phyloP scores from a whole-genome alignment of 345 rosid species.

The sweet orange (Citrus sinensis) region DNA sequence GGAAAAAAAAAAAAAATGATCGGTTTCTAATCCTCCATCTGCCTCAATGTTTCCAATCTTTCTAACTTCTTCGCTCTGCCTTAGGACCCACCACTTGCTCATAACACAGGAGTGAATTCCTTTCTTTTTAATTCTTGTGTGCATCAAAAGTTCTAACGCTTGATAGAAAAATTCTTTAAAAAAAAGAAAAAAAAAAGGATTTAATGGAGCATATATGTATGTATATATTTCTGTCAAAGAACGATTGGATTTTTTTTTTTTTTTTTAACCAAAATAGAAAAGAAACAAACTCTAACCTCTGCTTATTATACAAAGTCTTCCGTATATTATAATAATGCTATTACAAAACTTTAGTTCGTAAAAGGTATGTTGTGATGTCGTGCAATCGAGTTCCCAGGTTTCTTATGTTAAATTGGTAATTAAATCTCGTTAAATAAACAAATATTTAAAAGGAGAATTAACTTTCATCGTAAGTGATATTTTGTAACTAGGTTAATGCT shows the following conservation, averaged over 20 bases:
- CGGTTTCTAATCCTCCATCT: constrained; percentile 1
- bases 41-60: not conserved
- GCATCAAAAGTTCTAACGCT: not conserved
- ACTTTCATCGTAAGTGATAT: no score
- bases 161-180: no score
- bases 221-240: no score
- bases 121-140: not conserved
- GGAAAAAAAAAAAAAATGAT: not conserved
- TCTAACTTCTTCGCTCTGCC: not conserved
- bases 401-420: not conserved
- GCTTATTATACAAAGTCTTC: no score
- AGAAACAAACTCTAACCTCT: not conserved
- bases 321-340: no score
- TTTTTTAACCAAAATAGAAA: not conserved
- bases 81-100: not conserved
- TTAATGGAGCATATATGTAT: no score
- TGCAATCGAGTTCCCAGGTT: not conserved
- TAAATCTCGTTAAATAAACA: no score
- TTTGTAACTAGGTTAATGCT: no score
- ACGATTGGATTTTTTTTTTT: no score
- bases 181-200: no score
- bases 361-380: not conserved
- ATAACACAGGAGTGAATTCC: not conserved
- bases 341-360: no score
- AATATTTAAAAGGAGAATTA: no score